Conservation (phyloP, 805 yeast species). For the Ogataea chonburiensis region DNA sequence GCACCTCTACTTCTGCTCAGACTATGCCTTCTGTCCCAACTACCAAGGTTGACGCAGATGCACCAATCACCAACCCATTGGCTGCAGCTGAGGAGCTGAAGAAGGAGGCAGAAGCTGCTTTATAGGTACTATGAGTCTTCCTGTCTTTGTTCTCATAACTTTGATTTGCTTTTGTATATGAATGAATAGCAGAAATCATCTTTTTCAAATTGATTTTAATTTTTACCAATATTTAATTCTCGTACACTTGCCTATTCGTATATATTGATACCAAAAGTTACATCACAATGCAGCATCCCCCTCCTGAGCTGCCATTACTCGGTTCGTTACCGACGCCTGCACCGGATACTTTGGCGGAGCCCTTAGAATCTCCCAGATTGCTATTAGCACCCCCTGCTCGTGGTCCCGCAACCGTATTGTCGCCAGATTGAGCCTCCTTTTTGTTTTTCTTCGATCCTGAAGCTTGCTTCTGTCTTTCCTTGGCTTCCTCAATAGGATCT, state of each 20-base stretch:
- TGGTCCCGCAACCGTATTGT: conserved; percentile 6
- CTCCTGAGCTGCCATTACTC: conserved; percentile 25
- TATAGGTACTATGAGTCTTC: conserved; percentile 7
- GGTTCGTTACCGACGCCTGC: conserved; percentile 17
- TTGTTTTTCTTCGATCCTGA: conserved; percentile 14
- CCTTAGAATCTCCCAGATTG: conserved; percentile 3
- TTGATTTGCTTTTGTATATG: conserved; percentile 7
- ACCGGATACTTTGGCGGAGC: conserved; percentile 11
- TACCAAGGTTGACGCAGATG: conserved; percentile 8
- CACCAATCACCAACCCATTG: conserved; percentile 14
- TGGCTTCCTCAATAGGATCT: conserved; percentile 26
- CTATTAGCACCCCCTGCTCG: conserved; percentile 4
- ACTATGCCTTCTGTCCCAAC: conserved; percentile 4
- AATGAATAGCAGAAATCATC: conserved; percentile 1
- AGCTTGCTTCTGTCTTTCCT: conserved; percentile 10
- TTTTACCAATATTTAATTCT: not conserved
- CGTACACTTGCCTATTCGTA: not conserved
- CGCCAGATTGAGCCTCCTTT: conserved; percentile 12
- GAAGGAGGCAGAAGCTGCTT: conserved; percentile 13
- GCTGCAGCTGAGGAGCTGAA: conserved; percentile 4
- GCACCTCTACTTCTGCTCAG: conserved; percentile 14
- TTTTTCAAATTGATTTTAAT: not conserved
- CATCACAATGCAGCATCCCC: conserved; percentile 35
- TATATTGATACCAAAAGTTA: conserved; percentile 11
- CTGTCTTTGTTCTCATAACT: conserved; percentile 1